Percentiles rank a stretch among this genome's conserved stretches.
Evolutionary conservation across 2,329 filamentous ascomycete species (phyloP).

Genomic region (Nemania serpens): DNA sequence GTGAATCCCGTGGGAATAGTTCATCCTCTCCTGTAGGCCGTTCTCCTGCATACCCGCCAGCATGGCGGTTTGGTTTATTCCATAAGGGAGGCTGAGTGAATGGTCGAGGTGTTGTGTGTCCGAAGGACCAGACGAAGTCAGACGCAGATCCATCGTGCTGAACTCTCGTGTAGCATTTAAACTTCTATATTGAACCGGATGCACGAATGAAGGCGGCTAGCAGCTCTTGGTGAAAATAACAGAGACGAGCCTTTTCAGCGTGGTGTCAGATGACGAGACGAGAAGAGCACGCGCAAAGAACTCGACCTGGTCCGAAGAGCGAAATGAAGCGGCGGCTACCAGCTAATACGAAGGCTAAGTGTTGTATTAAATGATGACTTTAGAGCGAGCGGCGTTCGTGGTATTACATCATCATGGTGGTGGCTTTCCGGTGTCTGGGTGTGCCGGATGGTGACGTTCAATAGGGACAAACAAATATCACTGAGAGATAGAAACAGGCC

Average conservation of each 20-base stretch:
- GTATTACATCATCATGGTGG: conserved; percentile 17
- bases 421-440: not conserved
- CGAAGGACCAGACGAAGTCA: conserved; percentile 30
- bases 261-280: not conserved
- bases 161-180: not conserved
- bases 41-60: conserved; percentile 9
- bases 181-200: conserved; percentile 1
- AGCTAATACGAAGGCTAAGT: not conserved
- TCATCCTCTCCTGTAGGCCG: conserved; percentile 13
- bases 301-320: not conserved
- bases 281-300: not conserved
- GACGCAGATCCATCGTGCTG: conserved; percentile 25
- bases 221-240: not conserved
- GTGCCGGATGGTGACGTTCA: not conserved
- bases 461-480: not conserved
- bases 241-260: not conserved
- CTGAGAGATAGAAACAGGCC: not conserved
- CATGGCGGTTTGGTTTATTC: conserved; percentile 19
- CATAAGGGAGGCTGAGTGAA: conserved; percentile 30
- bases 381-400: not conserved
- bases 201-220: not conserved
- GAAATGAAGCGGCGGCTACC: not conserved
- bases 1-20: conserved; percentile 5
- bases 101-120: conserved; percentile 30
- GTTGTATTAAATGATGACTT: not conserved